Conservation (phyloP, 805 yeast species). For the Spathaspora passalidarum region DNA sequence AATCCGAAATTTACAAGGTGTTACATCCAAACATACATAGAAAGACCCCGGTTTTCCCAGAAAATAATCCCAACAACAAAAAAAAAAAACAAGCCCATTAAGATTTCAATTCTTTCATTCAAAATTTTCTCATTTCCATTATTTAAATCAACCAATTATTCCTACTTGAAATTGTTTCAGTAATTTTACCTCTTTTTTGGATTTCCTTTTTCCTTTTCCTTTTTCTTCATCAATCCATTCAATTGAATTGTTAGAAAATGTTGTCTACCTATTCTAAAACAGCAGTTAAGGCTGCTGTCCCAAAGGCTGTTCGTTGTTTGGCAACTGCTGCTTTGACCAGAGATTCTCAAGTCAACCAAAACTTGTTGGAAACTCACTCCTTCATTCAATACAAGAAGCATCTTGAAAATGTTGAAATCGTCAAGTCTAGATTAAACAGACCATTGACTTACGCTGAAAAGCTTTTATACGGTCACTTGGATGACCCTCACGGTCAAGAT, state of each 20-base stretch:
- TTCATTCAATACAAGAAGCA: conserved; percentile 91
- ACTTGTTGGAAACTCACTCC: conserved; percentile 76
- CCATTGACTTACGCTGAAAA: conserved; percentile 96
- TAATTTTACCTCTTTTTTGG: neutral
- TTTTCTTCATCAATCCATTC: conserved; percentile 1
- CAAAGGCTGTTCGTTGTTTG: conserved; percentile 42
- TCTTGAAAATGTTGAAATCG: conserved; percentile 82
- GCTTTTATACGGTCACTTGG: conserved; percentile 91
- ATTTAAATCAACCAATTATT: conserved; percentile 1
- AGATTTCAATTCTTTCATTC: neutral
- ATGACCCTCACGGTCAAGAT: conserved; percentile 85
- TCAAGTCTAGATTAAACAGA: conserved; percentile 74
- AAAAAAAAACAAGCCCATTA: neutral
- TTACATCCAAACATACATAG: conserved; percentile 1
- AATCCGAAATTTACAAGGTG: neutral
- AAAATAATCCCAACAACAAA: neutral
- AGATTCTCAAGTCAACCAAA: conserved; percentile 77
- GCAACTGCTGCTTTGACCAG: conserved; percentile 55
- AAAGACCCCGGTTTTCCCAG: conserved; percentile 1
- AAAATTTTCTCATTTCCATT: neutral
- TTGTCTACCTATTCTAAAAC: conserved; percentile 40
- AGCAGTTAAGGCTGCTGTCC: conserved; percentile 24
- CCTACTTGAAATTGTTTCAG: conserved; percentile 1
- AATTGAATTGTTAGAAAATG: conserved; percentile 18
- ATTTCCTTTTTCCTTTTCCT: neutral